Percentiles rank a stretch among this genome's conserved stretches.
Conservation (phyloP, 2,329 filamentous ascomycete genomes). For the Pseudopithomyces maydicus region DNA sequence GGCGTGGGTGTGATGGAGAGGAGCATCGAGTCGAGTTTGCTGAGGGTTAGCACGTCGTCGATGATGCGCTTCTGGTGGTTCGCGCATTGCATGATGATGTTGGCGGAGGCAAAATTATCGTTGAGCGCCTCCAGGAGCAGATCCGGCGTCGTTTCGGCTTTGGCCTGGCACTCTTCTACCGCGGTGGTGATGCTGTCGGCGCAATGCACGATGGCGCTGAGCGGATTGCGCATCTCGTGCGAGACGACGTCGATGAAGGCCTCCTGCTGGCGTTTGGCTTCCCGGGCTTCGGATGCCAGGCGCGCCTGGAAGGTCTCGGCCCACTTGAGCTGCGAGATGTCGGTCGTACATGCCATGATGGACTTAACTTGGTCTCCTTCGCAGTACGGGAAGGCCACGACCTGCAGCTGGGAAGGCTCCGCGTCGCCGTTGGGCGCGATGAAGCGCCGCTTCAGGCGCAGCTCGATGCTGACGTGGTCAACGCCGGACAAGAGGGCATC, state of each 20-base stretch:
- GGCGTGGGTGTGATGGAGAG: constrained; percentile 50
- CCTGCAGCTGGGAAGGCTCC: constrained; percentile 37
- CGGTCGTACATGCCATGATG: constrained; percentile 46
- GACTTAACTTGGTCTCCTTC: constrained; percentile 35
- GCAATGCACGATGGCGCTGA: constrained; percentile 51
- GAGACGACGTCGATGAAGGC: constrained; percentile 47
- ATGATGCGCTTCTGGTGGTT: constrained; percentile 56
- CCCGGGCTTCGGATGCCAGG: constrained; percentile 43
- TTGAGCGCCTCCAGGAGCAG: constrained; percentile 32
- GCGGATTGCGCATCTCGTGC: constrained; percentile 54
- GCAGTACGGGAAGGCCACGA: constrained; percentile 42
- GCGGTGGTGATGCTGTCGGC: constrained; percentile 50
- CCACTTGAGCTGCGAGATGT: constrained; percentile 47
- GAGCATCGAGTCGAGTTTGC: constrained; percentile 52
- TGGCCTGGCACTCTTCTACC: constrained; percentile 34
- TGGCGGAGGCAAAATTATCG: constrained; percentile 41
- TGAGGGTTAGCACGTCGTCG: constrained; percentile 53
- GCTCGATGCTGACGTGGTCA: constrained; percentile 32
- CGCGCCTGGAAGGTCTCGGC: constrained; percentile 45
- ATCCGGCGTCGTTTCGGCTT: constrained; percentile 26
- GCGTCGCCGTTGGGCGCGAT: constrained; percentile 35
- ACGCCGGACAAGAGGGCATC: constrained; percentile 26
- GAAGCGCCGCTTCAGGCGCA: constrained; percentile 38
- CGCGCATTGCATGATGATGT: constrained; percentile 53
- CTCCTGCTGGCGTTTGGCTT: constrained; percentile 47